phyloP scores from a whole-genome alignment of 176 grass and related monocot genomes.

The Musa beccarii region DNA sequence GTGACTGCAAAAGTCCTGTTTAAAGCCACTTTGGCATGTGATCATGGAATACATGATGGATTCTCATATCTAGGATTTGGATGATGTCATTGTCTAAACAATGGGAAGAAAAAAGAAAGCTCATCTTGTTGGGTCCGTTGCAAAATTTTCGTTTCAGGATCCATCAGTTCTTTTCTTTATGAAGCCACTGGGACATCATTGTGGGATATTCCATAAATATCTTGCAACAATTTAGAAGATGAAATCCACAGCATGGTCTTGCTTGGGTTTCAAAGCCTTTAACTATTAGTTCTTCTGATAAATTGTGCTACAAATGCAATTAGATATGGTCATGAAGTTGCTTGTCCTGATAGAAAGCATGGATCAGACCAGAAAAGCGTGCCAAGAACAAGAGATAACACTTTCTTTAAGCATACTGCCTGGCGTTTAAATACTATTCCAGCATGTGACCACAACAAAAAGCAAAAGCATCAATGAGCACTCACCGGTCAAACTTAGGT shows the following conservation, averaged over 20 bases:
- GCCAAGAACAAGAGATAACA: background rate
- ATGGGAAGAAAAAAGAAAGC: background rate
- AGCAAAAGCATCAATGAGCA: background rate
- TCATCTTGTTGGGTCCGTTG: no score
- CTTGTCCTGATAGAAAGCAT: background rate
- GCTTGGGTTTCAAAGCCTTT: no score
- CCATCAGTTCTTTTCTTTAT: no score
- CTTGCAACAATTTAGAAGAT: no score
- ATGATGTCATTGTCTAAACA: background rate
- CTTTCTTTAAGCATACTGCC: background rate
- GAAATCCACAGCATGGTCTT: no score
- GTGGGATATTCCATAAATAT: no score
- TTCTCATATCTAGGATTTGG: background rate
- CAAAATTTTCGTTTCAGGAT: no score
- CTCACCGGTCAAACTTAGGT: background rate
- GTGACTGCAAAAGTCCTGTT: background rate
- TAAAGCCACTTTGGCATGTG: constrained; percentile 2
- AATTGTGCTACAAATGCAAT: background rate
- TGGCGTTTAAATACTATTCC: background rate
- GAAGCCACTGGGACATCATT: no score
- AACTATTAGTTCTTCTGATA: no score
- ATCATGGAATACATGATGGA: background rate
- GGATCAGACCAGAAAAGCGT: background rate
- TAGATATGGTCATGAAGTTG: background rate
- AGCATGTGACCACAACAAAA: constrained; percentile 1